Evolutionary conservation across 805 yeast species (phyloP).

Genomic region (Starmera dryadoides): DNA sequence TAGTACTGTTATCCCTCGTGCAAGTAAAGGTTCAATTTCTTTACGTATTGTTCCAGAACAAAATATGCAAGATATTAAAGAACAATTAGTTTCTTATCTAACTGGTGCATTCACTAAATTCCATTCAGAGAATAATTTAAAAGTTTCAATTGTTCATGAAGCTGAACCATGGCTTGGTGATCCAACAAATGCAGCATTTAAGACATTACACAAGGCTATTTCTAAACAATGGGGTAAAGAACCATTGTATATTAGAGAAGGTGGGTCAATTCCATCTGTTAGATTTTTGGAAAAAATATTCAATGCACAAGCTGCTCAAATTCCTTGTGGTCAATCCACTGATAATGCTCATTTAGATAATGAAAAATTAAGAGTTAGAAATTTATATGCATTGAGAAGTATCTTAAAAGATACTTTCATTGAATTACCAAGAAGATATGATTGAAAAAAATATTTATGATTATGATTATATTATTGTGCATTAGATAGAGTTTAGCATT

Average conservation of each 20-base stretch:
- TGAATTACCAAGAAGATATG: conserved; percentile 13
- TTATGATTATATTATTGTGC: no score
- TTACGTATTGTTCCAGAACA: conserved; percentile 89
- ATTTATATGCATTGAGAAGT: conserved; percentile 65
- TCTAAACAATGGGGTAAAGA: conserved; percentile 67
- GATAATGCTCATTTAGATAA: conserved; percentile 92
- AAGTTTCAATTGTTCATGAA: conserved; percentile 61
- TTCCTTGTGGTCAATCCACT: conserved; percentile 93
- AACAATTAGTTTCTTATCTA: conserved; percentile 39
- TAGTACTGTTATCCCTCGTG: conserved; percentile 81
- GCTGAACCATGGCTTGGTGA: conserved; percentile 98
- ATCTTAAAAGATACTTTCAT: conserved; percentile 33
- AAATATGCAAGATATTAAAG: conserved; percentile 51
- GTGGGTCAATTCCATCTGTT: conserved; percentile 93
- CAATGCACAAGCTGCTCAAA: conserved; percentile 85
- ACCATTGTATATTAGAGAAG: conserved; percentile 87
- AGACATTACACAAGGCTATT: conserved; percentile 56
- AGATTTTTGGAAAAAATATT: conserved; percentile 77
- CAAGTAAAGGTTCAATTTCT: conserved; percentile 70
- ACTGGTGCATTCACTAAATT: conserved; percentile 39
- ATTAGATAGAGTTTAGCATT: no score
- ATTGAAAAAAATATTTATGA: no score
- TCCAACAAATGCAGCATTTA: conserved; percentile 66
- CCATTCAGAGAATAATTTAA: conserved; percentile 54
- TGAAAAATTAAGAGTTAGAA: conserved; percentile 74